Conservation (phyloP, 2,329 filamentous ascomycete genomes). For the Sporothrix phasma region DNA sequence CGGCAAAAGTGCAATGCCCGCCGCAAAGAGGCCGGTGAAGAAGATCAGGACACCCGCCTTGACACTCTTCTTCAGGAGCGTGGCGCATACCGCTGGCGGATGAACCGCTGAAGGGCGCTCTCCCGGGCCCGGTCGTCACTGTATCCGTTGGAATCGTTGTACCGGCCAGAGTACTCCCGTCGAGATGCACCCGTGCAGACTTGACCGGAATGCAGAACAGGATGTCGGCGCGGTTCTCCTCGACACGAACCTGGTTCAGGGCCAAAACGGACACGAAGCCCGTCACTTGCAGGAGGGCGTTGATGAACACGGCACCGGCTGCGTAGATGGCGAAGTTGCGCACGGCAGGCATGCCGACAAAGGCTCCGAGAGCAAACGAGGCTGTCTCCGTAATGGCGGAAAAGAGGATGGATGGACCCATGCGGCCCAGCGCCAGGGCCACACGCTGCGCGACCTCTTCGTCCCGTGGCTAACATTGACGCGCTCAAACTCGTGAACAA, state of each 20-base stretch:
- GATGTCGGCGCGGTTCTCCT: slow-evolving; percentile 81
- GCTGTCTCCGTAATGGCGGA: slow-evolving; percentile 92
- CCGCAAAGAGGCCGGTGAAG: slow-evolving; percentile 82
- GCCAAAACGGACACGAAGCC: slow-evolving; percentile 91
- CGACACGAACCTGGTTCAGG: slow-evolving; percentile 83
- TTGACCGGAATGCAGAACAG: slow-evolving; percentile 80
- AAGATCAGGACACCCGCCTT: slow-evolving; percentile 67
- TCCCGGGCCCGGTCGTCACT: slow-evolving; percentile 73
- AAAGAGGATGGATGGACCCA: slow-evolving; percentile 92
- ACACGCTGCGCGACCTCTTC: slow-evolving; percentile 78
- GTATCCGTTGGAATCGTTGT: slow-evolving; percentile 38
- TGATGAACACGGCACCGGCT: slow-evolving; percentile 91
- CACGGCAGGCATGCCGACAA: slow-evolving; percentile 96
- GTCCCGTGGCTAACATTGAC: slow-evolving; percentile 86
- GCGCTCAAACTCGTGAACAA: slow-evolving; percentile 95
- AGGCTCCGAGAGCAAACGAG: slow-evolving; percentile 83
- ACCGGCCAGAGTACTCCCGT: slow-evolving; percentile 31
- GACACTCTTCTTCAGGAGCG: slow-evolving; percentile 66
- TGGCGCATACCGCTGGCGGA: slow-evolving; percentile 84
- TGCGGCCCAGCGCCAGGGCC: slow-evolving; percentile 79
- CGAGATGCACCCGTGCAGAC: slow-evolving; percentile 58
- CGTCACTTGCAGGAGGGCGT: slow-evolving; percentile 91
- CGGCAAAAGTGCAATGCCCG: slow-evolving; percentile 74
- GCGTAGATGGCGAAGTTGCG: slow-evolving; percentile 96
- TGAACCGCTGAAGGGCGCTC: slow-evolving; percentile 72